phyloP scores from a whole-genome alignment of 1,284 basidiomycete genomes.

The Apiotrichum sp. region DNA sequence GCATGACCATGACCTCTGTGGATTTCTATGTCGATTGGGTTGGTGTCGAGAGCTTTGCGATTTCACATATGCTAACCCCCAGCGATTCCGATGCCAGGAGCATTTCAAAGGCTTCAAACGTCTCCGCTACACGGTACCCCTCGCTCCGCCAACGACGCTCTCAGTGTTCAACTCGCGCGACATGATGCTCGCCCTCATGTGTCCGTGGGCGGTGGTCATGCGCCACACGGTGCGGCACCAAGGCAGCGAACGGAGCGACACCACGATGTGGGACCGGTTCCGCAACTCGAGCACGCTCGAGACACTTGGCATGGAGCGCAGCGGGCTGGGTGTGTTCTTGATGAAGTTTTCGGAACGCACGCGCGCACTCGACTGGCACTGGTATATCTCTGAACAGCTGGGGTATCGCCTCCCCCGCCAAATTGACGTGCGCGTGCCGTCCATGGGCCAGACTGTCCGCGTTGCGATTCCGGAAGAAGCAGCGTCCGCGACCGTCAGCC shows the following conservation, averaged over 20 bases:
- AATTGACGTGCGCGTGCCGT: conserved; percentile 36
- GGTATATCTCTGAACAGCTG: conserved; percentile 42
- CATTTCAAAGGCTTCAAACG: conserved; percentile 30
- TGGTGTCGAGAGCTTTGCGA: conserved; percentile 4
- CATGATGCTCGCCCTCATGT: conserved; percentile 31
- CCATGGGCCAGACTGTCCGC: conserved; percentile 31
- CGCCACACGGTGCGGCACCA: conserved; percentile 9
- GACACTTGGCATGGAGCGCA: conserved; percentile 5
- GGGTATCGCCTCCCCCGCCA: conserved; percentile 32
- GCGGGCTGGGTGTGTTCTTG: conserved; percentile 29
- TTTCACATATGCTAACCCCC: conserved; percentile 18
- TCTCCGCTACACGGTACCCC: conserved; percentile 38
- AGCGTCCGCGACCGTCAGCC: conserved; percentile 19
- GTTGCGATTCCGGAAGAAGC: conserved; percentile 32
- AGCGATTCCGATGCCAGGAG: conserved; percentile 21
- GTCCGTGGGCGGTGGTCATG: conserved; percentile 6
- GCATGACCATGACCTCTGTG: conserved; percentile 35
- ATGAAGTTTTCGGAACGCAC: conserved; percentile 37
- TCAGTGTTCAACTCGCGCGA: conserved; percentile 42
- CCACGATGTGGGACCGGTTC: conserved; percentile 4
- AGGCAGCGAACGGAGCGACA: not conserved
- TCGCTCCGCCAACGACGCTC: conserved; percentile 28
- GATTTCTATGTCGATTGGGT: conserved; percentile 45
- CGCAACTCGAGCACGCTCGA: conserved; percentile 5
- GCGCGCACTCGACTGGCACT: conserved; percentile 45